Evolutionary conservation across 768 basidiomycete genomes (phyloP), one percentile per base, ranked within the genome.

Genomic region (Mycena sanguinolenta): DNA sequence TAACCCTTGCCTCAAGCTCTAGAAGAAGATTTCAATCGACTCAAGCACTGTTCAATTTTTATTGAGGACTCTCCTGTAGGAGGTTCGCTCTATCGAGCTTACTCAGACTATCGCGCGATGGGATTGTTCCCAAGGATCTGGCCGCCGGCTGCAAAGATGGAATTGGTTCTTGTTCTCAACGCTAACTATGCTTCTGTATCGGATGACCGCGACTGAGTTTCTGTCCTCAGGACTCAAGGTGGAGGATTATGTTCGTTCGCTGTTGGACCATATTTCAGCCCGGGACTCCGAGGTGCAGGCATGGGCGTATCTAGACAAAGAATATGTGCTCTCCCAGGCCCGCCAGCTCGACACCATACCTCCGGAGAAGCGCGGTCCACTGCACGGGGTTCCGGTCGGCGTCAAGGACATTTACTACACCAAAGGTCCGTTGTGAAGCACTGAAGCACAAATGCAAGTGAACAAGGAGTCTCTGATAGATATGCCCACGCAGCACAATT

Each of bases 401-500:
- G 73, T 74, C 21, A 74, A 74, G 50, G 73, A 71, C 55, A 67
- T 69, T 3, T 42, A 66, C 21, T 67, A 74, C 21, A 73, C 68
- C 3, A 66, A 64, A 63, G 66, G 65, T 72, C 36, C 8, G 46
- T 28, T 34, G 34, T 9, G 42, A 53, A 55, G 19, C 30, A 34
- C 21, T n/a, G 9, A n/a, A 46, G 4, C 3, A 10, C 16, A 7
- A n/a, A n/a, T 2, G 9, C 28, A 39, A 39, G 39, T 19, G 53
- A 55, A 6, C 21, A 13, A 8, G 10, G 12, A 32, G 30, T 32
- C 30, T 17, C 30, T 55, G 27, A 19, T n/a, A 61, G 74, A 70
- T 38, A 72, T 72, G 74, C 74, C 74, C 2, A 74, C 74, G 32
- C 71, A 72, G 25, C 62, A 74, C 58, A 74, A 74, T 34, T 74